Base-by-base conservation (phyloP, 345 rosid species). In the Hibiscus mutabilis region DNA sequence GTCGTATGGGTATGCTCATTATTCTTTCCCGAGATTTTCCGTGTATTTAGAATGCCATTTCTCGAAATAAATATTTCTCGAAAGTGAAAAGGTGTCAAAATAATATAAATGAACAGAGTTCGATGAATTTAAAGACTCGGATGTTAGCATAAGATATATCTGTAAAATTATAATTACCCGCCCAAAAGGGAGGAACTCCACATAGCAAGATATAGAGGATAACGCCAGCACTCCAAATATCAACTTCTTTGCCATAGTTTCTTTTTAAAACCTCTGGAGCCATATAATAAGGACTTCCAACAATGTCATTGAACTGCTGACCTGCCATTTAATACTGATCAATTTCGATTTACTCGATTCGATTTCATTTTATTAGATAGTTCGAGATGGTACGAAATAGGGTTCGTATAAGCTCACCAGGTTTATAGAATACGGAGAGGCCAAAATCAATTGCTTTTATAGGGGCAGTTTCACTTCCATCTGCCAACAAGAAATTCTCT, bases 381-480 rank as follows among this genome's bases (percentile, higher is more conserved):
- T 47, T 8, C 2, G 22, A 53, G 19, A 18, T 8, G 7, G 18
- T 53, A 9, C 13, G 40, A 7, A 6, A n/a, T 11, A 33, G 18
- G 24, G 25, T 33, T 18, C 13, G 3, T 11, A 35, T 31, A 19
- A 25, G 74, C 33, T 42, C 52, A 91, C 97, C 93, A 0, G 89
- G 88, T 74, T 87, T 70, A 65, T 88, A 91, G 83, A 87, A 90
- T 60, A 88, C 90, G 62, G 99, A 94, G 74, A 94, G 96, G 40
- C 99, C 98, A 75, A 94, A 91, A 79, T 91, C 97, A 63, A 95
- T 95, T 7, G 97, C 93, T 79, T 90, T 95, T 46, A 91, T 71
- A 40, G 81, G 83, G 33, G 96, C 86, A 15, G 78, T 58, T 80
- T 95, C 99, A 10, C 78, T 72, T 59, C 4, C 19, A 76, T 90